A percentile compares a stretch with the other conserved stretches of the same genome.
These are phyloP conservation scores for Grosmannia clavigera DNA, from an alignment of 2,329 filamentous ascomycete genomes.

Conservation along the genomic window DNA sequence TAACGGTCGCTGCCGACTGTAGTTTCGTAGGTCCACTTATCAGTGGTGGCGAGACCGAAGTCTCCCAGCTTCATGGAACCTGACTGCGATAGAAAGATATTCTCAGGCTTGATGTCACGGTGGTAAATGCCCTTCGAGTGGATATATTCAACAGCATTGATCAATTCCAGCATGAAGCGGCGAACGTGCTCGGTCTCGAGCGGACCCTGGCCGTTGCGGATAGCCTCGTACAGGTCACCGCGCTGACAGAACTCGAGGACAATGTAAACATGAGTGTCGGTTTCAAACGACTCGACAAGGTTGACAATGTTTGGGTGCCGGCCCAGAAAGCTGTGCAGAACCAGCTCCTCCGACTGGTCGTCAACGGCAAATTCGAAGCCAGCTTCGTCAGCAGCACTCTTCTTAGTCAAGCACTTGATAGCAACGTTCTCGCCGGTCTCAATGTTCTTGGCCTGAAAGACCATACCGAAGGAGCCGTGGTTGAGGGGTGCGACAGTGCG, in stretches of 20 bases:
- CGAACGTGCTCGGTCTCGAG: conserved; percentile 93
- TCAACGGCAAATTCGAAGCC: conserved; percentile 60
- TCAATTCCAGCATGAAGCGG: conserved; percentile 90
- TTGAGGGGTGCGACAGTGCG: conserved; percentile 89
- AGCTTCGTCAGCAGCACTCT: conserved; percentile 46
- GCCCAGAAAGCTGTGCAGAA: conserved; percentile 67
- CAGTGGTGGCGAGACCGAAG: conserved; percentile 83
- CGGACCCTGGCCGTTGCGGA: conserved; percentile 76
- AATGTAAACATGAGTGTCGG: conserved; percentile 75
- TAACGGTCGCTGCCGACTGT: conserved; percentile 96
- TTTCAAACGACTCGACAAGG: conserved; percentile 82
- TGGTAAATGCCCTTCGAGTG: conserved; percentile 88
- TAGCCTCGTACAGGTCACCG: conserved; percentile 95
- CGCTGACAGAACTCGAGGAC: conserved; percentile 92
- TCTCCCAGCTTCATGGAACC: conserved; percentile 94
- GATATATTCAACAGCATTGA: conserved; percentile 81
- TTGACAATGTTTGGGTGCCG: conserved; percentile 89
- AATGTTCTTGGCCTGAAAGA: conserved; percentile 80
- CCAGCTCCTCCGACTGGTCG: conserved; percentile 69
- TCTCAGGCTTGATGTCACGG: conserved; percentile 98
- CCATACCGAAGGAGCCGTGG: conserved; percentile 97
- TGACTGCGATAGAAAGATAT: conserved; percentile 83
- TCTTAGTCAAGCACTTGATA: conserved; percentile 93
- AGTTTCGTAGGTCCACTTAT: conserved; percentile 81
- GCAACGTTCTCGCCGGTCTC: conserved; percentile 70